Evolutionary conservation across 73 alveolate genomes (phyloP).

Genomic region (Blepharisma japonicum): DNA sequence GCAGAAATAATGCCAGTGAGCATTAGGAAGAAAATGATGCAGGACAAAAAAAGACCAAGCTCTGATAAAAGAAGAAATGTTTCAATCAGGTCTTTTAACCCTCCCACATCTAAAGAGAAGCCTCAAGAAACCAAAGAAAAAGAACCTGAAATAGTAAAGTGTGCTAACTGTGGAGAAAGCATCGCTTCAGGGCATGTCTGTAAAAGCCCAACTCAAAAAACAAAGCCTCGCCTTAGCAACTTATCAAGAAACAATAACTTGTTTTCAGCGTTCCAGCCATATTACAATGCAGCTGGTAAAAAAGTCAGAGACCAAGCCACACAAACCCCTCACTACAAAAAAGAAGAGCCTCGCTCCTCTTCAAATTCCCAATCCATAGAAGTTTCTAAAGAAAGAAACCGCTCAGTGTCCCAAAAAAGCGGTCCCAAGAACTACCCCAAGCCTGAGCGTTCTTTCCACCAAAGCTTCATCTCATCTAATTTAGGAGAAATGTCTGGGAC

Average conservation of each 20-base stretch:
- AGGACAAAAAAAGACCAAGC: slow-evolving; percentile 2
- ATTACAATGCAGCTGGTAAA: slow-evolving; percentile 23
- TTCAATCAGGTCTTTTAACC: slow-evolving; percentile 7
- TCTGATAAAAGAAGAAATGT: background rate
- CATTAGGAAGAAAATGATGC: background rate
- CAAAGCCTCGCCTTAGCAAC: background rate
- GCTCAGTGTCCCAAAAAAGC: too few species aligned
- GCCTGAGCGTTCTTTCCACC: too few species aligned
- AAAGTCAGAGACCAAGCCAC: slow-evolving; percentile 30
- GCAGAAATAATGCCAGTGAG: background rate
- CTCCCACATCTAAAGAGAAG: background rate
- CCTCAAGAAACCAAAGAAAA: background rate
- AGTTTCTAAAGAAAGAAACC: too few species aligned
- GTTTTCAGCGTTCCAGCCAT: background rate
- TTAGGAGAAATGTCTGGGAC: too few species aligned
- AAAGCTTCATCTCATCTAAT: too few species aligned
- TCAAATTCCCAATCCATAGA: too few species aligned
- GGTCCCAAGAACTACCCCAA: too few species aligned
- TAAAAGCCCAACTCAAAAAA: background rate
- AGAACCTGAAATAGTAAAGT: background rate
- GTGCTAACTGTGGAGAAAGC: slow-evolving; percentile 11
- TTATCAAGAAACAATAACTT: background rate
- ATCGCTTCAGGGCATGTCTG: background rate
- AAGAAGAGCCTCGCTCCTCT: too few species aligned
- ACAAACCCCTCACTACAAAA: background rate